Evolutionary conservation across 108 stramenopile genomes (phyloP).

Genomic region (Cyclostephanos invisitatus): DNA sequence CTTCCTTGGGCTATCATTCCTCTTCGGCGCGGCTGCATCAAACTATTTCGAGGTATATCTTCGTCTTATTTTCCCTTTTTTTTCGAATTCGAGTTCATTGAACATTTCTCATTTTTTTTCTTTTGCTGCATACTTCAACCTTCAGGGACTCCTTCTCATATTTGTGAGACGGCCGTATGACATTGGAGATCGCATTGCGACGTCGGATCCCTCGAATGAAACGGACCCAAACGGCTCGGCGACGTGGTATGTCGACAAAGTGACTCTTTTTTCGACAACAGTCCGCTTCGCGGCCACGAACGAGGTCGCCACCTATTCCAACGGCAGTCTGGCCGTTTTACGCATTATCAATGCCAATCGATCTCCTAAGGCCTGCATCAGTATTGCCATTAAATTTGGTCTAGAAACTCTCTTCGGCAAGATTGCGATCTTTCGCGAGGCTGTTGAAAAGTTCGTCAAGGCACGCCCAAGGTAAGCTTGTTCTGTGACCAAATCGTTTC

Average conservation of each 20-base stretch:
- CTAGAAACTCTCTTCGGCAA: constrained; percentile 51
- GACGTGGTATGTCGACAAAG: constrained; percentile 71
- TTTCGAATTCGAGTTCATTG: too few relatives aligned
- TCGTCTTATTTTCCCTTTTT: not conserved
- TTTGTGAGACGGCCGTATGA: constrained; percentile 53
- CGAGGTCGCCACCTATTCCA: constrained; percentile 69
- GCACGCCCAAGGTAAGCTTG: constrained; percentile 38
- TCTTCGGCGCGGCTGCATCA: constrained; percentile 60
- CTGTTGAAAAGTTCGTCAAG: constrained; percentile 72
- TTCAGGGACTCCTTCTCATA: constrained; percentile 61
- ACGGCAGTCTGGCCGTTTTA: constrained; percentile 58
- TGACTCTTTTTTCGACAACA: constrained; percentile 72
- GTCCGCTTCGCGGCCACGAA: constrained; percentile 65
- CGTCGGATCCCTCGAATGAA: constrained; percentile 40
- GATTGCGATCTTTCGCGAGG: constrained; percentile 53
- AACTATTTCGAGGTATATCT: constrained; percentile 57
- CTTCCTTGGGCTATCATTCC: constrained; percentile 52
- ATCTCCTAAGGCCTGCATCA: constrained; percentile 61
- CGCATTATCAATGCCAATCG: constrained; percentile 73
- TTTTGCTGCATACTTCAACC: not conserved
- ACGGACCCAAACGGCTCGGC: constrained; percentile 42
- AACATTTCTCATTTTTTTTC: not conserved
- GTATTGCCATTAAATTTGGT: constrained; percentile 62
- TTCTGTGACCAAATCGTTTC: not conserved
- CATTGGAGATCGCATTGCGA: constrained; percentile 46